These are phyloP conservation scores for Naegleria lovaniensis DNA, from an alignment of 208 protist species.

Conservation along the genomic window DNA sequence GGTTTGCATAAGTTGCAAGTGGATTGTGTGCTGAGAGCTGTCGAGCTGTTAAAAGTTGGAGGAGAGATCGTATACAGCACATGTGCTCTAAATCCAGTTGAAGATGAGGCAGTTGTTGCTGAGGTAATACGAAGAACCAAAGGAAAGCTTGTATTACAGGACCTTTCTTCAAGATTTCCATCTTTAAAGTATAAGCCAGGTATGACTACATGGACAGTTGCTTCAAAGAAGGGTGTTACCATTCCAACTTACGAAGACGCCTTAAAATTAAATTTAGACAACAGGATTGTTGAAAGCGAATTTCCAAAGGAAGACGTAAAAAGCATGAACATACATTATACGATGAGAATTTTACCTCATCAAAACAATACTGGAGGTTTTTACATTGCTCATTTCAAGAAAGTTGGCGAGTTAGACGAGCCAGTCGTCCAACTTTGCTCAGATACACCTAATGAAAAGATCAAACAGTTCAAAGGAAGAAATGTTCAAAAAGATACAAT, in stretches of 20 bases:
- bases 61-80: constrained; percentile 91
- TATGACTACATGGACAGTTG: constrained; percentile 72
- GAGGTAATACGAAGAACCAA: constrained; percentile 66
- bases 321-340: constrained; percentile 63
- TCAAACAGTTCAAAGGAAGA: neutral
- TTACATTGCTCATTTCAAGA: constrained; percentile 87
- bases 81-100: constrained; percentile 89
- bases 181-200: constrained; percentile 59
- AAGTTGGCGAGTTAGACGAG: neutral
- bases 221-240: neutral
- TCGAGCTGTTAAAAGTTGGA: constrained; percentile 38
- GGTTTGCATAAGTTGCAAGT: constrained; percentile 73
- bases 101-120: constrained; percentile 89
- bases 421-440: neutral
- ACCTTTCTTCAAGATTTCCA: constrained; percentile 67
- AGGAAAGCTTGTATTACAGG: constrained; percentile 73
- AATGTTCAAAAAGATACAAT: neutral
- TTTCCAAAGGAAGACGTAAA: constrained; percentile 48
- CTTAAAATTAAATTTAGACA: neutral
- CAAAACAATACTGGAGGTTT: constrained; percentile 90
- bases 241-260: neutral
- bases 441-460: neutral
- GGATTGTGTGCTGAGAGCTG: constrained; percentile 29
- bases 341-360: constrained; percentile 84
- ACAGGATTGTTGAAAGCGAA: constrained; percentile 12